Base-by-base conservation (phyloP, 2,329 filamentous ascomycete species). In the Graphilbum sp. region DNA sequence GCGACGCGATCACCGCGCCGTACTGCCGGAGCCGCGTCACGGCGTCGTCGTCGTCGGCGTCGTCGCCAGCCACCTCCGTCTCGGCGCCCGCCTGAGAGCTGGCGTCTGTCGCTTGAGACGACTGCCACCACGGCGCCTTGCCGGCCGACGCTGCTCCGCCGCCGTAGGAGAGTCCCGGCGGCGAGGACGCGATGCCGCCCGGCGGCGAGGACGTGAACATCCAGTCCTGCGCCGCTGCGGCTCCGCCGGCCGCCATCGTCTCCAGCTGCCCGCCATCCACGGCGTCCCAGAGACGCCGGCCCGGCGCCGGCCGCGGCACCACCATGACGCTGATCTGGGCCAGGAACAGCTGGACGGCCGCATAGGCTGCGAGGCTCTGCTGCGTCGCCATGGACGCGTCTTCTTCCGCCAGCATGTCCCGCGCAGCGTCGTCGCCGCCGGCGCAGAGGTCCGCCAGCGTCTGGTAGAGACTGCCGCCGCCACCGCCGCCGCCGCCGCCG, bases 1-100 rank as follows among this genome's bases (percentile, higher is more conserved):
- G 49, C 4, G 50, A 45, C 34, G 46, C 49, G 18, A 58, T 51
- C 2, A 49, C 52, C 20, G 49, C 39, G 2, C 52, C 48, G 41
- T 57, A 59, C 36, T 52, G 51, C 6, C 56, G 53, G 31, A 61
- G 47, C 12, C 58, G 52, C 8, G 50, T 39, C 3, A 58, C 49
- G 2, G 51, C 47, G 13, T 48, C 41, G 30, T 59, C 54, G 5
- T 41, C 38, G 6, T 43, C 40, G 1, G 44, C 25, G 1, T 47
- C 38, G 4, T 47, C 20, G n/a, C 46, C 43, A 13, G 41, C 17
- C 9, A 31, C 23, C 4, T 27, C 34, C 15, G 23, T 8, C 12
- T 30, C 25, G 20, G 20, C 36, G 25, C 17, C 37, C 3, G 7
- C 31, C 4, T 41, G 37, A 7, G 30, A n/a, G 4, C 29, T 16